Percentiles rank a stretch among this genome's conserved stretches.
Evolutionary conservation across 75 land plant genomes (phyloP).

Genomic region (Sequoiadendron giganteum): DNA sequence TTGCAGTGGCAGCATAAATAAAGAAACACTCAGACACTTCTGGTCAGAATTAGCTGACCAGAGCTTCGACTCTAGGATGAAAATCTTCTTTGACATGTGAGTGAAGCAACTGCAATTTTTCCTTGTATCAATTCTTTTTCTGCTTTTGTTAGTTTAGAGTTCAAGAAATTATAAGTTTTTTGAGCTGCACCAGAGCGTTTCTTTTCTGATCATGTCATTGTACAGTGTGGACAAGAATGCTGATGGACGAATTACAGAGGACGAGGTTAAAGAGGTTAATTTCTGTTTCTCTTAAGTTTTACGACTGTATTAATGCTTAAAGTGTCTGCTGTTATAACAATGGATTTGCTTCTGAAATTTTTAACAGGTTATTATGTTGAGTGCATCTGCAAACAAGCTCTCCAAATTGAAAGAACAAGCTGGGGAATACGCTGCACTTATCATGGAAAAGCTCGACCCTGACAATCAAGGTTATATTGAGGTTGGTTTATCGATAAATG

Average conservation of each 20-base stretch:
- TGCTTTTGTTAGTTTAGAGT: neutral
- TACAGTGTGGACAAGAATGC: conserved; percentile 43
- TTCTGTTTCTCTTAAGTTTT: no score
- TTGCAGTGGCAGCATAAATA: conserved; percentile 10
- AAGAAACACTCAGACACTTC: conserved; percentile 30
- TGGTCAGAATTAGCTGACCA: conserved; percentile 38
- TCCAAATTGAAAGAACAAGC: conserved; percentile 52
- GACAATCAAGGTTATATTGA: conserved; percentile 81
- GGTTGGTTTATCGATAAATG: conserved; percentile 25
- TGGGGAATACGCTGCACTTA: conserved; percentile 77
- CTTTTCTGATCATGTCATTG: neutral
- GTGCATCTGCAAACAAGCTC: conserved; percentile 71
- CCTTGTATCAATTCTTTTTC: no score
- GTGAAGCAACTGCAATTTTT: neutral
- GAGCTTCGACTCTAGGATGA: conserved; percentile 34
- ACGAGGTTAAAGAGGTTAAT: conserved; percentile 41
- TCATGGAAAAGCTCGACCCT: conserved; percentile 88
- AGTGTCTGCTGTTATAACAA: neutral
- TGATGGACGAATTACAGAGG: conserved; percentile 39
- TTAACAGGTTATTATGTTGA: conserved; percentile 69
- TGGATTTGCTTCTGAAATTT: neutral
- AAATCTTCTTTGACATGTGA: conserved; percentile 48
- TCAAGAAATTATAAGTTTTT: neutral
- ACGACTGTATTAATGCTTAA: neutral
- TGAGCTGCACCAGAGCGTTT: neutral